phyloP scores from a whole-genome alignment of 805 yeast genomes.

The Wickerhamia fluorescens region DNA sequence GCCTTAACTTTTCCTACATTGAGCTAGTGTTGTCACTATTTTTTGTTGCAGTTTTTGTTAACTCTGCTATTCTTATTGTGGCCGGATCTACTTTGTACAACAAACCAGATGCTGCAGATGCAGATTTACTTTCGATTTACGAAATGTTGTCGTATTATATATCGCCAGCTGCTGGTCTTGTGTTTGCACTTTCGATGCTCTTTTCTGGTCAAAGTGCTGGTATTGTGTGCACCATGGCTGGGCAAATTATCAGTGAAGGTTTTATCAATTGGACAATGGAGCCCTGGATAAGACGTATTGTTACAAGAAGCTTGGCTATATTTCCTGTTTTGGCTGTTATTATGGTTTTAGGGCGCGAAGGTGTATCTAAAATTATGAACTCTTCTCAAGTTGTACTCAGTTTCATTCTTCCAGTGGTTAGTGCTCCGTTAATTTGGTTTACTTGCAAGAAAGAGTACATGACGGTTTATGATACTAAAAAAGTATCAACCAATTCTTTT shows the following conservation, averaged over 20 bases:
- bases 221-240: constrained; percentile 43
- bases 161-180: constrained; percentile 38
- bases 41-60: constrained; percentile 38
- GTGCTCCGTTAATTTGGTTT: constrained; percentile 41
- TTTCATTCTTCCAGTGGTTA: constrained; percentile 36
- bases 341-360: constrained; percentile 33
- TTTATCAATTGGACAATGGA: constrained; percentile 37
- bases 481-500: constrained; percentile 3
- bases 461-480: constrained; percentile 30
- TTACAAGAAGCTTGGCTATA: constrained; percentile 36
- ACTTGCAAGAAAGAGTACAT: constrained; percentile 33
- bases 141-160: constrained; percentile 37
- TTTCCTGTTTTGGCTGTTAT: constrained; percentile 36
- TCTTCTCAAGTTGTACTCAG: constrained; percentile 39
- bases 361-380: constrained; percentile 39
- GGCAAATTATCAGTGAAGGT: constrained; percentile 40
- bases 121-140: constrained; percentile 39
- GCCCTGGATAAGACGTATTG: constrained; percentile 38
- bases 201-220: constrained; percentile 44
- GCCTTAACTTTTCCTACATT: constrained; percentile 32
- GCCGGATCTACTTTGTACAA: constrained; percentile 36
- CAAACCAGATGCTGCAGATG: constrained; percentile 40
- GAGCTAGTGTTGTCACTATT: constrained; percentile 36
- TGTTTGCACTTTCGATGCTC: constrained; percentile 40
- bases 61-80: constrained; percentile 39